A percentile compares a stretch with the other conserved stretches of the same genome.
Evolutionary conservation across 2,329 filamentous ascomycete genomes (phyloP).

Genomic region (Fusarium albidum): DNA sequence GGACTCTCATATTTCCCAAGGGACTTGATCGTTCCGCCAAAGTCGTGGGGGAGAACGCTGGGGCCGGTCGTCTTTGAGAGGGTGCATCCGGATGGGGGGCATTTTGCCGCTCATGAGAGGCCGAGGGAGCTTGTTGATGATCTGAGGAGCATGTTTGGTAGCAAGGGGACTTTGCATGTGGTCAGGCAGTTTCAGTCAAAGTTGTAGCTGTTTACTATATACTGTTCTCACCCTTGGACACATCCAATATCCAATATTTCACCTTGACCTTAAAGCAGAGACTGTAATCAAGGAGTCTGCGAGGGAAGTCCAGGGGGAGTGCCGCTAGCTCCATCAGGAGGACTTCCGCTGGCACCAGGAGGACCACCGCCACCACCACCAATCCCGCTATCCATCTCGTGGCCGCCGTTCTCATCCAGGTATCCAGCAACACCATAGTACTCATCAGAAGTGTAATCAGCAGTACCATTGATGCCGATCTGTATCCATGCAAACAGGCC

Average conservation of each 20-base stretch:
- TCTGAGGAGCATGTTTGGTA: constrained; percentile 65
- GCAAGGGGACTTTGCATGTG: constrained; percentile 52
- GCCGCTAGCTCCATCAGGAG: neutral
- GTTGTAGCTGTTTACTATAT: neutral
- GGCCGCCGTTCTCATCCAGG: constrained; percentile 12
- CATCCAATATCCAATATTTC: too few species aligned
- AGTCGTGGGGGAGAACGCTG: constrained; percentile 64
- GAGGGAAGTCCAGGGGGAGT: too few species aligned
- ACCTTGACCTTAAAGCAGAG: too few species aligned
- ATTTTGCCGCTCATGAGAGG: constrained; percentile 68
- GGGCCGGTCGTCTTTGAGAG: constrained; percentile 68
- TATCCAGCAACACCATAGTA: constrained; percentile 20
- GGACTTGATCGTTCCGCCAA: constrained; percentile 64
- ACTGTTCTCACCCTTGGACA: too few species aligned
- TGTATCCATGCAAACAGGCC: constrained; percentile 64
- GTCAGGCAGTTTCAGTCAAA: constrained; percentile 30
- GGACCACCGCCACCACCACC: neutral
- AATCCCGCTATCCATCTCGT: constrained; percentile 3
- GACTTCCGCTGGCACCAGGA: neutral
- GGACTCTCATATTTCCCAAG: constrained; percentile 65
- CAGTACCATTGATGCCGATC: constrained; percentile 53
- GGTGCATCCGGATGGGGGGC: constrained; percentile 60
- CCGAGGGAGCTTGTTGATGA: constrained; percentile 62
- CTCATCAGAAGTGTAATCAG: constrained; percentile 10
- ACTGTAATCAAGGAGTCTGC: too few species aligned